Conservation (phyloP, 108 stramenopile species). For the Cafeteria roenbergensis region DNA sequence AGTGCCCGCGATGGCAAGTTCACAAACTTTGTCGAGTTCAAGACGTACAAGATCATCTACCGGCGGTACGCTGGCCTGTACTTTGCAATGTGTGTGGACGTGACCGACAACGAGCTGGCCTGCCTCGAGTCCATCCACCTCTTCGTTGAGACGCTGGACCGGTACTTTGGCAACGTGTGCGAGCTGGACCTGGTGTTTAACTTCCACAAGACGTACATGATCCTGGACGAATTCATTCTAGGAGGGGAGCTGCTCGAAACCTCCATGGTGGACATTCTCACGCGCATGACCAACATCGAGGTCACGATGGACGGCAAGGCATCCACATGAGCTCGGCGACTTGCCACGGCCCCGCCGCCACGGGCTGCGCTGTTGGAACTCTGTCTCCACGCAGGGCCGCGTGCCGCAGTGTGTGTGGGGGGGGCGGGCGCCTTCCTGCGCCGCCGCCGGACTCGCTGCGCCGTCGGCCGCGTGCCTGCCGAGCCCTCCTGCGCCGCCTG, state of each 20-base stretch:
- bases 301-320: neutral
- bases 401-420: too few relatives aligned
- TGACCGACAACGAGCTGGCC: slow-evolving; percentile 89
- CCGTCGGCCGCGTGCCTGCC: too few relatives aligned
- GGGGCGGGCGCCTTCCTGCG: too few relatives aligned
- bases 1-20: slow-evolving; percentile 90
- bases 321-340: too few relatives aligned
- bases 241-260: slow-evolving; percentile 76
- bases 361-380: too few relatives aligned
- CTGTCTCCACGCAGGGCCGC: too few relatives aligned
- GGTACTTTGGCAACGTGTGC: slow-evolving; percentile 57
- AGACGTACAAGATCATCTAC: slow-evolving; percentile 95
- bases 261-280: slow-evolving; percentile 59
- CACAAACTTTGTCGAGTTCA: slow-evolving; percentile 98
- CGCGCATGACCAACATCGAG: neutral
- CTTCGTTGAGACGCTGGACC: slow-evolving; percentile 92
- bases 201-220: slow-evolving; percentile 78
- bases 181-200: slow-evolving; percentile 94
- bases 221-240: slow-evolving; percentile 83
- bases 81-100: slow-evolving; percentile 93
- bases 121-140: slow-evolving; percentile 91
- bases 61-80: slow-evolving; percentile 94
- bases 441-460: too few relatives aligned
- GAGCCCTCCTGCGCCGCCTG: too few relatives aligned
- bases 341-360: too few relatives aligned